Base-by-base conservation (phyloP, 176 grass and related monocot species). In the Oryza australiensis region DNA sequence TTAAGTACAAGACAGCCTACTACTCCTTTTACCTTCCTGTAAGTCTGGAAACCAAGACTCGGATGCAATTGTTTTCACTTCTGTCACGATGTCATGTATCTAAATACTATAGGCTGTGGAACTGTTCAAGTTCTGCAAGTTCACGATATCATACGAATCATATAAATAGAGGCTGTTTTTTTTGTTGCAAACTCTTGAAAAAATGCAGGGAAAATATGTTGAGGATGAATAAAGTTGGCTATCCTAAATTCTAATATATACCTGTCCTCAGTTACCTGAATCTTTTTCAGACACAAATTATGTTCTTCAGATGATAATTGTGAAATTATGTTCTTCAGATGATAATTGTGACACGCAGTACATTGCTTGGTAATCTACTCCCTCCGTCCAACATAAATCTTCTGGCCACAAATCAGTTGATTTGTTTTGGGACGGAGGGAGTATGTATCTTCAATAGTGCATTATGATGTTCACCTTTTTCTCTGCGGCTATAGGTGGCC, bases 11-110 rank as follows among this genome's bases (percentile, higher is more conserved):
- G 74, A 92, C 87, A 60, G 68, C 87, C 62, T 92, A 89, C 51
- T 92, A 89, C 43, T 89, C 87, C 42, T 92, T 92, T 80, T 92
- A 92, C 55, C 90, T 92, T 14, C 90, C 90, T 5, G 90, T 92
- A 80, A 86, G 87, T 79, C 48, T 5, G 6, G 57, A 55, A 55
- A 9, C 51, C 20, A 9, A 22, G 79, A 57, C 12, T 77, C 6
- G 15, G 6, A 22, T 11, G 33, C 53, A 18, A 4, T 43, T 13
- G 4, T 22, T 62, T 73, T 74, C 26, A 18, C 7, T 30, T 68
- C 2, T 53, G 5, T 68, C 57, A 67, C 38, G 23, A 1, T 27
- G 16, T 76, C 57, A 68, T 55, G 37, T 40, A 69, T 23, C 65
- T 67, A 16, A 67, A 30, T 10, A 35, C 35, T 34, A 69, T n/a